These are phyloP conservation scores for Penicillium sp. DNA, from an alignment of 2,329 filamentous ascomycete species.

Conservation along the genomic window DNA sequence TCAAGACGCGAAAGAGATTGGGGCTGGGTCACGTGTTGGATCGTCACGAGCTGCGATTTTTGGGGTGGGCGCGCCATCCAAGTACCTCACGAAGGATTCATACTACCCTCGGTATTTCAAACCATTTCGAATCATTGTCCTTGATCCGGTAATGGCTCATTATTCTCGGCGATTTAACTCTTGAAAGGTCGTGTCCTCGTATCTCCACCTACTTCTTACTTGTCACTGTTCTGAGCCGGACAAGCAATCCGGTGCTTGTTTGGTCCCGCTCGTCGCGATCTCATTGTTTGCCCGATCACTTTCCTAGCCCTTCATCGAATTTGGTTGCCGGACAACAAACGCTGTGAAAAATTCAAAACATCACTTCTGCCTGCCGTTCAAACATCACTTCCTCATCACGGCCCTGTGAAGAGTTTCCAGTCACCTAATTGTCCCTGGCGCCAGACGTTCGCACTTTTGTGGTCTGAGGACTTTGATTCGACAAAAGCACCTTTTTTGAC, in stretches of 20 bases:
- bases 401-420: constrained; percentile 5
- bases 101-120: constrained; percentile 20
- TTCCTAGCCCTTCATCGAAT: constrained; percentile 26
- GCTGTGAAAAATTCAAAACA: constrained; percentile 19
- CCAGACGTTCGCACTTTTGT: constrained; percentile 4
- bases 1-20: constrained; percentile 22
- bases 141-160: background rate
- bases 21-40: constrained; percentile 25
- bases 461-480: constrained; percentile 13
- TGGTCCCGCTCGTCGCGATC: constrained; percentile 25
- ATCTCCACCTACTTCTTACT: too few relatives aligned
- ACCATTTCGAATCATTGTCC: background rate
- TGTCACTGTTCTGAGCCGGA: constrained; percentile 6
- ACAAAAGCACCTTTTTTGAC: constrained; percentile 8
- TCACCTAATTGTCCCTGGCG: constrained; percentile 1
- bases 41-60: constrained; percentile 29
- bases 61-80: constrained; percentile 26
- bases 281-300: constrained; percentile 20
- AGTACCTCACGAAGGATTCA: constrained; percentile 17
- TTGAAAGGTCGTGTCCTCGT: too few relatives aligned
- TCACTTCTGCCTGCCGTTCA: constrained; percentile 13
- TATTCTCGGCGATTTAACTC: too few relatives aligned
- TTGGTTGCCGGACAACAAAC: constrained; percentile 10
- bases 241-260: constrained; percentile 13
- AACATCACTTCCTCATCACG: constrained; percentile 8